phyloP scores from a whole-genome alignment of 345 rosid species.

The Lagerstroemia speciosa region DNA sequence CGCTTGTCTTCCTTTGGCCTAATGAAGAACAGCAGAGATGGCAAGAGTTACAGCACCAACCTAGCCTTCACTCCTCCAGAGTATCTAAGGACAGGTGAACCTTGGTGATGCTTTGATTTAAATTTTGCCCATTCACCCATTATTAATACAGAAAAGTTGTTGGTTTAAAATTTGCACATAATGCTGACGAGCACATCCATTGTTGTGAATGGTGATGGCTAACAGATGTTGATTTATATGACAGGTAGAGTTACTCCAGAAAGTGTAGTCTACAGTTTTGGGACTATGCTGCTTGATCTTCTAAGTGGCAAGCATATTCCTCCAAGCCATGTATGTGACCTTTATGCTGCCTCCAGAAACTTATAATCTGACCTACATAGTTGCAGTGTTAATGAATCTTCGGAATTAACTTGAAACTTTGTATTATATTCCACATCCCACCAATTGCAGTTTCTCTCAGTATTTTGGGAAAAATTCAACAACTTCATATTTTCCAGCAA shows the following conservation, averaged over 20 bases:
- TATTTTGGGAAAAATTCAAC: not conserved
- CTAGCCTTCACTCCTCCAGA: constrained; percentile 98
- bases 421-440: not conserved
- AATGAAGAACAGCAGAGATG: constrained; percentile 91
- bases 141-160: no score
- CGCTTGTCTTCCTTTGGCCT: constrained; percentile 88
- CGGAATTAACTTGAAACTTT: not conserved
- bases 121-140: not conserved
- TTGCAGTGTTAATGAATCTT: not conserved
- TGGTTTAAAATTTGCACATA: no score
- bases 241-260: constrained; percentile 87
- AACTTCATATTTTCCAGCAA: not conserved
- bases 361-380: not conserved
- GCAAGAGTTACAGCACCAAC: constrained; percentile 90
- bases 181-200: not conserved
- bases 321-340: constrained; percentile 76
- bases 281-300: constrained; percentile 88
- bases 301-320: no score
- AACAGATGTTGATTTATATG: constrained; percentile 7
- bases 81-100: constrained; percentile 70
- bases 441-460: not conserved
- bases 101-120: not conserved
- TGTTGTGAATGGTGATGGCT: constrained; percentile 13
- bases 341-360: not conserved
- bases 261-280: constrained; percentile 94